Conservation (phyloP, 305 asterid genomes). For the Fraxinus greggii region DNA sequence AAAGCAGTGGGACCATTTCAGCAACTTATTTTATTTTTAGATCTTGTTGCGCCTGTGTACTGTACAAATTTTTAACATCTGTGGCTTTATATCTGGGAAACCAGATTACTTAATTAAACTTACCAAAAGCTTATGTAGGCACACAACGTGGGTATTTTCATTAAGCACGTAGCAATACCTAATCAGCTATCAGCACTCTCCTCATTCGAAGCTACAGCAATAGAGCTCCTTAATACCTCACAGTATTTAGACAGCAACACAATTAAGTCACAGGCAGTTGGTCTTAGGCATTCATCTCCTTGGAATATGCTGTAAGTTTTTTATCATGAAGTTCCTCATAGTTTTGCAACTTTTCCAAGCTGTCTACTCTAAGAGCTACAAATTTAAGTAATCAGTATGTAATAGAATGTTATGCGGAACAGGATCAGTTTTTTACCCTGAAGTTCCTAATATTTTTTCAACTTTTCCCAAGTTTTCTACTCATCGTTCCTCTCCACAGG, state of each 20-base stretch:
- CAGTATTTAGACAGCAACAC: neutral
- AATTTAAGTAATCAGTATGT: neutral
- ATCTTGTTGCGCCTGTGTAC: neutral
- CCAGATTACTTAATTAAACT: neutral
- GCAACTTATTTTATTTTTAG: neutral
- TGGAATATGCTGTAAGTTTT: neutral
- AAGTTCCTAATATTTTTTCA: neutral
- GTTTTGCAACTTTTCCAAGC: neutral
- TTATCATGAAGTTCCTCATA: neutral
- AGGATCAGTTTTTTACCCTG: neutral
- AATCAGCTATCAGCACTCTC: neutral
- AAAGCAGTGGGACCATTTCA: neutral
- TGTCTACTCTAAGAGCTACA: neutral
- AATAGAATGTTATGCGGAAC: neutral
- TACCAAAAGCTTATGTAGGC: neutral
- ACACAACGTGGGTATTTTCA: neutral
- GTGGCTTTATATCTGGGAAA: neutral
- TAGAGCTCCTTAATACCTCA: neutral
- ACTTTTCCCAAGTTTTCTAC: neutral
- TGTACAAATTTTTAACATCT: neutral
- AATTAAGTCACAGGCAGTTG: neutral
- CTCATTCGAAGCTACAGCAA: neutral
- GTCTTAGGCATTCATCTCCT: neutral
- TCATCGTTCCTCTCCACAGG: neutral
- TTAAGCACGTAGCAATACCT: neutral